Evolutionary conservation across 169 alveolate species (phyloP).

Genomic region (Cryptosporidium sp.): DNA sequence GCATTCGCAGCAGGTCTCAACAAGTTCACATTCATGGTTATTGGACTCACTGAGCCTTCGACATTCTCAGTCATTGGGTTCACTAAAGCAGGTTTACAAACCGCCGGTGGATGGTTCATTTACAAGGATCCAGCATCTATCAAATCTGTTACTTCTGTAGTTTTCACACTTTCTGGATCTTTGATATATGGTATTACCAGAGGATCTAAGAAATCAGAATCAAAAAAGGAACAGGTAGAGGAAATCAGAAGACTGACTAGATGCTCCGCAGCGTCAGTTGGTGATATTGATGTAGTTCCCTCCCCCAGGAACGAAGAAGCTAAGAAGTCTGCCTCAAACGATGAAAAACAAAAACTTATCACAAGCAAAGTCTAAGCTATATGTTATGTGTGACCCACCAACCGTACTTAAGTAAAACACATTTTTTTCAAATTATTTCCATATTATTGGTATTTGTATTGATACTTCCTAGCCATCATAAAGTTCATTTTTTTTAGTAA

Average conservation of each 20-base stretch:
- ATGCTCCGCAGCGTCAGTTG: constrained; percentile 72
- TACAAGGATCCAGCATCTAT: constrained; percentile 63
- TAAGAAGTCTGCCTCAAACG: background rate
- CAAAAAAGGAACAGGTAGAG: constrained; percentile 46
- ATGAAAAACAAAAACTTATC: constrained; percentile 46
- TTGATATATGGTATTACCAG: constrained; percentile 71
- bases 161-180: constrained; percentile 58
- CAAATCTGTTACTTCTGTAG: constrained; percentile 40
- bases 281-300: constrained; percentile 44
- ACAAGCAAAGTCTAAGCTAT: background rate
- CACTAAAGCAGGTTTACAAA: constrained; percentile 46
- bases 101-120: constrained; percentile 73
- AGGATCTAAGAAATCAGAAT: constrained; percentile 24
- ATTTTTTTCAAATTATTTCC: background rate
- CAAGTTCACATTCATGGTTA: constrained; percentile 72
- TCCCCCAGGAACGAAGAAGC: constrained; percentile 1
- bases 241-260: constrained; percentile 66
- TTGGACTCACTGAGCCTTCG: constrained; percentile 71
- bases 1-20: constrained; percentile 70
- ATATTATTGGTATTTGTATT: background rate
- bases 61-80: constrained; percentile 74
- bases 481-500: constrained; percentile 2
- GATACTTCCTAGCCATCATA: background rate
- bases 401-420: background rate
- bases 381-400: background rate